These are phyloP conservation scores for Boletus vinaceobasis DNA, from an alignment of 768 basidiomycete species.

Conservation along the genomic window DNA sequence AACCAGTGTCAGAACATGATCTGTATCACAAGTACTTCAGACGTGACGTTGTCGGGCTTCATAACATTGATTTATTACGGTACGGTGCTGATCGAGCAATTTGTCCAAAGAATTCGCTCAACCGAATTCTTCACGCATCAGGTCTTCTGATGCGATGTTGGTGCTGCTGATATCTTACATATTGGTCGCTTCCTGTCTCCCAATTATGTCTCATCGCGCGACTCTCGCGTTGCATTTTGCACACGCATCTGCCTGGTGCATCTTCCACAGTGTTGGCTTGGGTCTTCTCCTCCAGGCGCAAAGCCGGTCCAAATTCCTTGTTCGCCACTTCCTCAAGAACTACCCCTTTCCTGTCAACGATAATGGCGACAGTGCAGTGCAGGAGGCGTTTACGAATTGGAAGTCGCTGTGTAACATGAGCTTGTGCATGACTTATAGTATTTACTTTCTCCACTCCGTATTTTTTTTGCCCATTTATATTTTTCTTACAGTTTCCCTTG, in stretches of 20 bases:
- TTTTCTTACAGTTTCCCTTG: slow-evolving; percentile 64
- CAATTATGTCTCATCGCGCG: slow-evolving; percentile 46
- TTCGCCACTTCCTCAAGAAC: slow-evolving; percentile 91
- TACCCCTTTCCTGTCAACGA: slow-evolving; percentile 82
- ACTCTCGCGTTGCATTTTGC: slow-evolving; percentile 68
- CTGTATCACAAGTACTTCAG: slow-evolving; percentile 87
- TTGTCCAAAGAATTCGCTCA: slow-evolving; percentile 9
- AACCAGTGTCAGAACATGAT: slow-evolving; percentile 73
- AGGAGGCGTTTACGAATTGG: slow-evolving; percentile 95
- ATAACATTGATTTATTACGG: slow-evolving; percentile 85
- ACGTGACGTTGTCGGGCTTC: slow-evolving; percentile 76
- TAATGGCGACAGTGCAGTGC: slow-evolving; percentile 71
- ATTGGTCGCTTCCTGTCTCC: slow-evolving; percentile 55
- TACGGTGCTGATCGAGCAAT: slow-evolving; percentile 33
- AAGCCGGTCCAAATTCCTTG: slow-evolving; percentile 81
- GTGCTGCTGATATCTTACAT: slow-evolving; percentile 72
- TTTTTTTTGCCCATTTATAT: neutral
- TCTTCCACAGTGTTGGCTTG: slow-evolving; percentile 85
- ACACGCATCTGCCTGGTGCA: slow-evolving; percentile 82
- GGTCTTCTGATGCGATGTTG: slow-evolving; percentile 83
- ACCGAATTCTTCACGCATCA: slow-evolving; percentile 34
- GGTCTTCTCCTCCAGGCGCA: slow-evolving; percentile 84
- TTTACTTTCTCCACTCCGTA: slow-evolving; percentile 14
- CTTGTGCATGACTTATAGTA: slow-evolving; percentile 93
- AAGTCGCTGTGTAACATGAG: slow-evolving; percentile 90